Percentiles rank a stretch among this genome's conserved stretches.
Conservation (phyloP, 768 basidiomycete genomes). For the Flagelloscypha sp. region DNA sequence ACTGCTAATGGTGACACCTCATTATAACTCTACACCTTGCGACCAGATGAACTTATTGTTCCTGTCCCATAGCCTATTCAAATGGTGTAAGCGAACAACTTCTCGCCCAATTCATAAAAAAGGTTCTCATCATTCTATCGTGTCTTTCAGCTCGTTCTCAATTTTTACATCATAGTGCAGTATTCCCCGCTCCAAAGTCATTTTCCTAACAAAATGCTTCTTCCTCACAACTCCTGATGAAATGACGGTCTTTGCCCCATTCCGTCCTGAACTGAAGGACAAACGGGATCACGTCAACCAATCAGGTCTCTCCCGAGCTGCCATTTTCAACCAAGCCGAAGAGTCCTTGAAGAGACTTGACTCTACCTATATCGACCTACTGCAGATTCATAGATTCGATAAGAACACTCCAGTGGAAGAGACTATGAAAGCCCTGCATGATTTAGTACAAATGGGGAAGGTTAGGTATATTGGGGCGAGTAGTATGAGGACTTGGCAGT, state of each 20-base stretch:
- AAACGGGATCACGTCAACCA: slow-evolving; percentile 22
- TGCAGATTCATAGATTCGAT: slow-evolving; percentile 48
- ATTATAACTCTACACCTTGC: too few species aligned
- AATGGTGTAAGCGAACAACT: slow-evolving; percentile 29
- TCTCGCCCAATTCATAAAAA: slow-evolving; percentile 27
- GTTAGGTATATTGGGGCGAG: slow-evolving; percentile 37
- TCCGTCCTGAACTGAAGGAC: slow-evolving; percentile 1
- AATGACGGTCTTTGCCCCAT: not conserved
- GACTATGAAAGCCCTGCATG: slow-evolving; percentile 44
- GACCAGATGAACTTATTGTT: too few species aligned
- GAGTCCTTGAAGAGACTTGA: slow-evolving; percentile 27
- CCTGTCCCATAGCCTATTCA: too few species aligned
- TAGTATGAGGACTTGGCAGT: slow-evolving; percentile 31
- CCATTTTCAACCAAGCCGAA: slow-evolving; percentile 29
- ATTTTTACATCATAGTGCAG: slow-evolving; percentile 13
- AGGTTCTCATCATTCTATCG: slow-evolving; percentile 20
- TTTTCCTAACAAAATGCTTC: slow-evolving; percentile 23
- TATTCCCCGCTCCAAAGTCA: slow-evolving; percentile 23
- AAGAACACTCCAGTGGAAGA: slow-evolving; percentile 39
- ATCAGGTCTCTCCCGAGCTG: slow-evolving; percentile 23
- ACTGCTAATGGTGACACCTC: too few species aligned
- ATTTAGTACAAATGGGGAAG: slow-evolving; percentile 31
- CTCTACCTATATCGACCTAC: slow-evolving; percentile 29
- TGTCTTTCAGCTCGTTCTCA: too few species aligned
- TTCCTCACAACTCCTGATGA: slow-evolving; percentile 11